A percentile compares a stretch with the other conserved stretches of the same genome.
Evolutionary conservation across 768 basidiomycete genomes (phyloP).

Genomic region (Leccinellum luteum): DNA sequence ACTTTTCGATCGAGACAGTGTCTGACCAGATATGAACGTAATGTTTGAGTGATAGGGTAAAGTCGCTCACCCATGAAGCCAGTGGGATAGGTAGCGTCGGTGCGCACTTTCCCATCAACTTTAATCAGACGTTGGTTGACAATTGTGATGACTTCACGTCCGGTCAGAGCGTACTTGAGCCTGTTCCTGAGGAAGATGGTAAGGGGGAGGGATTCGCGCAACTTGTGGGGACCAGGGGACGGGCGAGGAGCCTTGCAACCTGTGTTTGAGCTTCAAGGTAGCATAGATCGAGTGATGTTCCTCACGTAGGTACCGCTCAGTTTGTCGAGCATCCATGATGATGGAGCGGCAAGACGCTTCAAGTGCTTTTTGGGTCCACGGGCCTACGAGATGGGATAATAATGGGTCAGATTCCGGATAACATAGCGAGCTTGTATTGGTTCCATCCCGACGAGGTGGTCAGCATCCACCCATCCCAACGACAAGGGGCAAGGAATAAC

Average conservation of each 20-base stretch:
- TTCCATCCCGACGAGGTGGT: conserved; percentile 17
- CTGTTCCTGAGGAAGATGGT: conserved; percentile 98
- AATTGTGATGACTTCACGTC: conserved; percentile 92
- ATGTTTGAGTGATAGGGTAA: not conserved
- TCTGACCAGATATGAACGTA: conserved; percentile 45
- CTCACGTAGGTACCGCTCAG: conserved; percentile 91
- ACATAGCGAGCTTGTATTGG: conserved; percentile 2
- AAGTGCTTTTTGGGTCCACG: conserved; percentile 99
- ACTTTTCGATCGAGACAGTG: conserved; percentile 96
- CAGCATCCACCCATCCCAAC: conserved; percentile 29
- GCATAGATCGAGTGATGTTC: conserved; percentile 5
- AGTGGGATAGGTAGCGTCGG: conserved; percentile 93
- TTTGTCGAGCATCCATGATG: conserved; percentile 99
- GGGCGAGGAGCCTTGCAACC: conserved; percentile 83
- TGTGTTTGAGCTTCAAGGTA: conserved; percentile 6
- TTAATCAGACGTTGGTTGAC: conserved; percentile 96
- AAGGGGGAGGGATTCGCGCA: conserved; percentile 96
- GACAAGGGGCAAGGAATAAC: not conserved
- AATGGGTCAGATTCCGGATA: conserved; percentile 15
- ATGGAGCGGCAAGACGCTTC: conserved; percentile 96
- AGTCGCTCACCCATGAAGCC: conserved; percentile 88
- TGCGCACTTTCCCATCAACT: conserved; percentile 98
- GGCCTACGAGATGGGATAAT: conserved; percentile 50
- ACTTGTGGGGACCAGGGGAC: conserved; percentile 98
- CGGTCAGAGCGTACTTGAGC: conserved; percentile 98